Conservation (phyloP, 768 basidiomycete genomes). For the Rhodotorula paludigena region DNA sequence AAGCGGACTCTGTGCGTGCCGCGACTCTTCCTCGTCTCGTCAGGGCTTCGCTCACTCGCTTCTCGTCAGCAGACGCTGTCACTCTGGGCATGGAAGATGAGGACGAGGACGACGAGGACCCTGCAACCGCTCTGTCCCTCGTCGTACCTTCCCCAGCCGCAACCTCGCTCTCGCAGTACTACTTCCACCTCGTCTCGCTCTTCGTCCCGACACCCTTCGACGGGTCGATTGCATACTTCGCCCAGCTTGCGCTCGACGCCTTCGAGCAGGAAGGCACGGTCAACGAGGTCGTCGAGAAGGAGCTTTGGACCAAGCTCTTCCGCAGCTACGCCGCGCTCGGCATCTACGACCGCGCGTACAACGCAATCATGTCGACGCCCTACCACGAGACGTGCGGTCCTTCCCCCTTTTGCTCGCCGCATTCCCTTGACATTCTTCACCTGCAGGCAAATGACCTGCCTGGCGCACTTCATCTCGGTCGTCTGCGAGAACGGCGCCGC, state of each 20-base stretch:
- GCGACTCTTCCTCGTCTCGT: not conserved
- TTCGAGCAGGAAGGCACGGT: constrained; percentile 48
- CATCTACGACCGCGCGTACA: constrained; percentile 82
- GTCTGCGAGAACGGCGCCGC: constrained; percentile 89
- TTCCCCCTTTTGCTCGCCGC: constrained; percentile 2
- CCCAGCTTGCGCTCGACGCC: constrained; percentile 71
- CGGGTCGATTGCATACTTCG: constrained; percentile 65
- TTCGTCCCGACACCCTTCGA: constrained; percentile 61
- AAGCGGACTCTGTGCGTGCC: constrained; percentile 22
- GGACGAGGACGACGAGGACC: not conserved
- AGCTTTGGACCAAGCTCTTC: constrained; percentile 76
- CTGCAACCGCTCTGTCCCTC: constrained; percentile 48
- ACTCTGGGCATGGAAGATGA: constrained; percentile 52
- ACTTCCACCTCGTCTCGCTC: constrained; percentile 67
- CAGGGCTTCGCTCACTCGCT: not conserved
- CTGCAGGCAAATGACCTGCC: constrained; percentile 70
- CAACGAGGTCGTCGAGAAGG: constrained; percentile 55
- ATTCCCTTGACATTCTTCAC: constrained; percentile 24
- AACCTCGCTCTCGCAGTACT: constrained; percentile 66
- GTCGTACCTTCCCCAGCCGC: constrained; percentile 60
- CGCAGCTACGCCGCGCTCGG: constrained; percentile 67
- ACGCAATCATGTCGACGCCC: constrained; percentile 66
- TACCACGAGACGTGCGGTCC: constrained; percentile 69
- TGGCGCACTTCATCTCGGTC: constrained; percentile 73
- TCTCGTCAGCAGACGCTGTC: constrained; percentile 51